Evolutionary conservation across 1,139 yeast genomes (phyloP), one percentile per base, ranked within the genome.

Genomic region (Kodamaea plutei): DNA sequence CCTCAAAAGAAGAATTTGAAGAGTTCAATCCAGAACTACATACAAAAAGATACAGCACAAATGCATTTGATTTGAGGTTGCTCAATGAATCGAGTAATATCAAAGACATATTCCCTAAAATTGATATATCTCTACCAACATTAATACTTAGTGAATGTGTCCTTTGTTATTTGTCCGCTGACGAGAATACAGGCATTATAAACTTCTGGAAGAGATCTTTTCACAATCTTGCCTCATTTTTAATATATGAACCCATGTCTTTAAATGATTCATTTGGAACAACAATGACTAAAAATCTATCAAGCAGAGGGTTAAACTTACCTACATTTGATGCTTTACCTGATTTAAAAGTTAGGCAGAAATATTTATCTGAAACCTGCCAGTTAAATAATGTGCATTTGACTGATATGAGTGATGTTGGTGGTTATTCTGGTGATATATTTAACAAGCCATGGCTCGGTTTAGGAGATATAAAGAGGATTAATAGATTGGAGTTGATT

Each of bases 201-300:
- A 40, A 56, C 2, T 61, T 56, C 31, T 66, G 69, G 69, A 44
- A 41, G 8, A 30, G 41, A 1, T 24, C 37, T 8, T 47, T 68
- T 16, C n/a, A 35, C 0, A 21, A 36, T 3, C 30, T 41, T 12
- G 54, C 74, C 31, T 48, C 69, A 1, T 50, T 84, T 38, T 59
- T 81, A 2, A 67, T 88, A 1, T 91, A 91, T 56, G 98, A 91
- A 43, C 98, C 98, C 1, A 76, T 89, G 52, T 81, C 87, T 0
- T 68, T 77, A 5, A 58, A 64, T 29, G 95, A 83, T 48, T 64
- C 77, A 18, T 91, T 89, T 60, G 97, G 97, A 1, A 53, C 57
- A 2, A 84, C 89, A 8, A 91, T 91, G 98, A 65, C 74, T 12
- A 72, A 70, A 29, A 91, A 91, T 52, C 61, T 91, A 29, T 67